Percentiles rank a stretch among this genome's conserved stretches.
Conservation (phyloP, 139 green algal species). For the Chlorella sp. region DNA sequence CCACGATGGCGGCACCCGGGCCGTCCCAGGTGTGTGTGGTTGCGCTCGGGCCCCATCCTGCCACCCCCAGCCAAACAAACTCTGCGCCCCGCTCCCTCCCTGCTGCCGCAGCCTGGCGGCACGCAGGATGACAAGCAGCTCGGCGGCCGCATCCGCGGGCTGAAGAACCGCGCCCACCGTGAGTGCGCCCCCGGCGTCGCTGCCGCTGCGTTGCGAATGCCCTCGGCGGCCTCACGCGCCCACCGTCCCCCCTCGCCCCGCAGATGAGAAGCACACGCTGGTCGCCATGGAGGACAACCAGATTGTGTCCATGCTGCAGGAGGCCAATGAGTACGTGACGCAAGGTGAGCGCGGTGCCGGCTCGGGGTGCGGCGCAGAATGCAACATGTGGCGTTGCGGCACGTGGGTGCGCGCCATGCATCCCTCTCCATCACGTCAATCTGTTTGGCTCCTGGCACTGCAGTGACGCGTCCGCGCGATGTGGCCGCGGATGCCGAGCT, state of each 20-base stretch:
- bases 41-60: too few relatives aligned
- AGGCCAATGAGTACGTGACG: conserved; percentile 16
- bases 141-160: not conserved
- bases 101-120: not conserved
- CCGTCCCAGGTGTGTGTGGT: not conserved
- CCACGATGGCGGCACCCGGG: not conserved
- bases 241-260: not conserved
- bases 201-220: conserved; percentile 1
- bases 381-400: not conserved
- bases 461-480: conserved; percentile 65
- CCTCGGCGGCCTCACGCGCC: too few relatives aligned
- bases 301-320: conserved; percentile 9
- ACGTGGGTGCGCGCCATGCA: too few relatives aligned
- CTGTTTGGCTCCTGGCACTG: too few relatives aligned
- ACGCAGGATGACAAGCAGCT: conserved; percentile 23
- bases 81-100: not conserved
- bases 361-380: not conserved
- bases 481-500: conserved; percentile 65
- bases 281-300: conserved; percentile 21
- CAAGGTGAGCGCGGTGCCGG: not conserved
- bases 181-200: conserved; percentile 16
- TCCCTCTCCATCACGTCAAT: too few relatives aligned
- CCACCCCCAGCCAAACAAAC: not conserved
- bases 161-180: conserved; percentile 9
- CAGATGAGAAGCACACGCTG: conserved; percentile 33